Percentiles rank a stretch among this genome's conserved stretches.
These are phyloP conservation scores for Neopestalotiopsis sp. DNA, from an alignment of 2,329 filamentous ascomycete genomes.

Conservation along the genomic window DNA sequence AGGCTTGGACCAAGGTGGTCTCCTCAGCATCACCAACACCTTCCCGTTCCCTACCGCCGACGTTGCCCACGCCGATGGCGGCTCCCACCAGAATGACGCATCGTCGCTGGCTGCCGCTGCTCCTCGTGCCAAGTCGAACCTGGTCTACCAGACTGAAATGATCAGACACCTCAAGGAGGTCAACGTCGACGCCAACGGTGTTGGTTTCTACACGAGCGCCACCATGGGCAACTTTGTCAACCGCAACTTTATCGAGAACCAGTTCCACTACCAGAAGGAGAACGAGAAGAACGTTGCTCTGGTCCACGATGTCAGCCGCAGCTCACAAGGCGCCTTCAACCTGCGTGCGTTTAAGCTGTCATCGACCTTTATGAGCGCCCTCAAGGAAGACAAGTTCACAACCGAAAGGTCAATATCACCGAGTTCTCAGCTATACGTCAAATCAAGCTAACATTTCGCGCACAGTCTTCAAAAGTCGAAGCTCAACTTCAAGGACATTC, in stretches of 20 bases:
- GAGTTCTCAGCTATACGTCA: neutral
- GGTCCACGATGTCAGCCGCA: slow-evolving; percentile 94
- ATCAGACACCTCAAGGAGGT: slow-evolving; percentile 95
- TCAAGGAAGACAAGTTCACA: slow-evolving; percentile 97
- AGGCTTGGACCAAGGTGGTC: slow-evolving; percentile 85
- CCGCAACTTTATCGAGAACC: slow-evolving; percentile 94
- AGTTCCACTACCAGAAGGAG: slow-evolving; percentile 95
- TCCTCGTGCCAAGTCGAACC: slow-evolving; percentile 89
- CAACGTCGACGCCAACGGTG: slow-evolving; percentile 97
- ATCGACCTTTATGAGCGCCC: slow-evolving; percentile 84
- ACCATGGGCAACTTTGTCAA: slow-evolving; percentile 99
- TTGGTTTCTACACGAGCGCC: slow-evolving; percentile 98
- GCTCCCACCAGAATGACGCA: slow-evolving; percentile 72
- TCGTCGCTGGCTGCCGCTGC: slow-evolving; percentile 83
- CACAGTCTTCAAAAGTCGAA: slow-evolving; percentile 90
- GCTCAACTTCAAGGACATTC: slow-evolving; percentile 90
- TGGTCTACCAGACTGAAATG: slow-evolving; percentile 93
- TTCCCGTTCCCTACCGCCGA: slow-evolving; percentile 93
- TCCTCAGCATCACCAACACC: slow-evolving; percentile 90
- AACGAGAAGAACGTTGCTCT: slow-evolving; percentile 88
- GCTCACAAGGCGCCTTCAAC: slow-evolving; percentile 88
- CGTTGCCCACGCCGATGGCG: slow-evolving; percentile 66
- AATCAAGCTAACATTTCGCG: slow-evolving; percentile 27
- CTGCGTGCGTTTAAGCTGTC: slow-evolving; percentile 91
- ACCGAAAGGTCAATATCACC: slow-evolving; percentile 77